Evolutionary conservation across 139 green algal genomes (phyloP).

Genomic region (Chlorella sp.): DNA sequence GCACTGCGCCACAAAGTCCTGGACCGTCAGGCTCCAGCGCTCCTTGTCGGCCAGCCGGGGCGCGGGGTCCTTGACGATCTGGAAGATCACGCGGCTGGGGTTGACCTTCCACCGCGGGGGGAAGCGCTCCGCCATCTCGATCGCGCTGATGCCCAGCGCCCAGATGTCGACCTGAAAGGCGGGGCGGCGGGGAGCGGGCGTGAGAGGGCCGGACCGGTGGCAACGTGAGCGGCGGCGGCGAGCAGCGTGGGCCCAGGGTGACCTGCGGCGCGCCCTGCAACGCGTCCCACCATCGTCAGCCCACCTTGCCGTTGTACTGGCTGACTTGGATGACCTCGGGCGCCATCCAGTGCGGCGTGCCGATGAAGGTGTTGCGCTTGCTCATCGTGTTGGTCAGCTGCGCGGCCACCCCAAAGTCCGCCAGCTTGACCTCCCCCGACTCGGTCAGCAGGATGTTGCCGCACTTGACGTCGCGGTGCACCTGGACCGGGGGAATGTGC

Average conservation of each 20-base stretch:
- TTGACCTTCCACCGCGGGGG: slow-evolving; percentile 88
- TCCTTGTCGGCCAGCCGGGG: slow-evolving; percentile 69
- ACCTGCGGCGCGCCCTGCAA: no score
- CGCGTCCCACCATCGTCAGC: neutral
- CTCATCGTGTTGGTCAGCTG: slow-evolving; percentile 82
- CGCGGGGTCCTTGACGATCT: slow-evolving; percentile 76
- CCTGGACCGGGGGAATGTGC: slow-evolving; percentile 32
- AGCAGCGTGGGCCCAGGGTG: neutral
- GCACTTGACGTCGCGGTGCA: slow-evolving; percentile 97
- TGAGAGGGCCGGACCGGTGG: neutral
- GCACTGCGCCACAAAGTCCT: slow-evolving; percentile 85
- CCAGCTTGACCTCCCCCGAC: slow-evolving; percentile 52
- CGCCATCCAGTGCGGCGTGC: slow-evolving; percentile 97
- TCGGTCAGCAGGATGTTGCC: slow-evolving; percentile 94
- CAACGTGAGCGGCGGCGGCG: neutral
- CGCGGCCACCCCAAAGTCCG: slow-evolving; percentile 61
- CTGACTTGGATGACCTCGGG: slow-evolving; percentile 92
- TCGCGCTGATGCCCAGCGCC: slow-evolving; percentile 88
- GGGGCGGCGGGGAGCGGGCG: neutral
- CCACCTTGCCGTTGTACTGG: slow-evolving; percentile 91
- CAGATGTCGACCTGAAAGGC: slow-evolving; percentile 86
- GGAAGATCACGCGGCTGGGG: slow-evolving; percentile 93
- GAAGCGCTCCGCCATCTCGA: slow-evolving; percentile 91
- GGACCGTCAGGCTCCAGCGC: slow-evolving; percentile 75
- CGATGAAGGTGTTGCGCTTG: slow-evolving; percentile 96